A percentile compares a stretch with the other conserved stretches of the same genome.
Conservation (phyloP, 2,329 filamentous ascomycete species). For the Verticillium albo-atrum region DNA sequence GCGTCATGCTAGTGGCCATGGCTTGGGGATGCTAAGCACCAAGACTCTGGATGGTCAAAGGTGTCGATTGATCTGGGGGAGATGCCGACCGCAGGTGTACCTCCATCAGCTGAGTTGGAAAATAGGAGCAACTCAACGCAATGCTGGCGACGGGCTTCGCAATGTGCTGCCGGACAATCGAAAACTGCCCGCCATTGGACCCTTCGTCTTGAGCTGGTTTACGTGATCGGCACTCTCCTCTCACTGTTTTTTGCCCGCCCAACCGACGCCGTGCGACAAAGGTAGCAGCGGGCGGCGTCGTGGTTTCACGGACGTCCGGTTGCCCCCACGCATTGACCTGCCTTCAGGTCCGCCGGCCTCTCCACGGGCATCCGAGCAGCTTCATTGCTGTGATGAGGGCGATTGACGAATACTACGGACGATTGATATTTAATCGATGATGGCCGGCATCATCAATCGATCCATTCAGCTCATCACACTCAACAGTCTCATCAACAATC, state of each 20-base stretch:
- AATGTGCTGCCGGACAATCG: not conserved
- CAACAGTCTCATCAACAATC: not conserved
- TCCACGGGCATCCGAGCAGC: constrained; percentile 1
- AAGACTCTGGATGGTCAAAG: not conserved
- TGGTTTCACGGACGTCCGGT: constrained; percentile 3
- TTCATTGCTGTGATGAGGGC: not conserved
- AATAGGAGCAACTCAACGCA: not conserved
- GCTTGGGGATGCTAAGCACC: no score
- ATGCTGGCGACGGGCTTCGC: not conserved
- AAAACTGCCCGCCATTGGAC: not conserved
- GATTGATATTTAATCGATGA: not conserved
- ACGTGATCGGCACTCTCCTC: not conserved
- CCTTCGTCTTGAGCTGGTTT: not conserved
- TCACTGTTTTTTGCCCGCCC: not conserved
- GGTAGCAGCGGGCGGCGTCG: not conserved
- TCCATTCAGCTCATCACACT: not conserved
- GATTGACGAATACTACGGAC: not conserved
- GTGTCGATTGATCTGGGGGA: not conserved
- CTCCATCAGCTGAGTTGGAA: not conserved
- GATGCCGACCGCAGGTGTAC: not conserved
- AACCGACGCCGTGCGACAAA: not conserved
- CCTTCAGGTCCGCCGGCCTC: not conserved
- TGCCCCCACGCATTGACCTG: not conserved
- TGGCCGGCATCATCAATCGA: not conserved
- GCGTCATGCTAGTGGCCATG: not conserved